Percentiles rank a stretch among this genome's conserved stretches.
phyloP scores from a whole-genome alignment of 2,329 filamentous ascomycete genomes.

The Leptographium galeiforme region DNA sequence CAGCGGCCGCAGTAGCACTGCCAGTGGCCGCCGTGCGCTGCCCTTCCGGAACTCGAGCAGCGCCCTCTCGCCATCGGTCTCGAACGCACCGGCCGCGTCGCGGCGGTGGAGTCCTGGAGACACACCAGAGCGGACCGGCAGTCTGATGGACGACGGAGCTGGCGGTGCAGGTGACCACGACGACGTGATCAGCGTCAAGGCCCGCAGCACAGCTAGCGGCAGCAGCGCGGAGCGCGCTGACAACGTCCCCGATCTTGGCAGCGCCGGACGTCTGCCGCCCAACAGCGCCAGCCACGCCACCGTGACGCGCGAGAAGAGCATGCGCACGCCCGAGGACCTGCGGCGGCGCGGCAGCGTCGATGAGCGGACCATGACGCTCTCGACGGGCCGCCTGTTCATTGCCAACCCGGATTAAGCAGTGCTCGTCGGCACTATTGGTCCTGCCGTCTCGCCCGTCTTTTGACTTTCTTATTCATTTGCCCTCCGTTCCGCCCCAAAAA shows the following conservation, averaged over 20 bases:
- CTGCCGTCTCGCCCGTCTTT: not conserved
- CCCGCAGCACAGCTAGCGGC: slow-evolving; percentile 38
- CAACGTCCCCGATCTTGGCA: slow-evolving; percentile 40
- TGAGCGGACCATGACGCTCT: slow-evolving; percentile 66
- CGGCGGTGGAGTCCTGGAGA: slow-evolving; percentile 38
- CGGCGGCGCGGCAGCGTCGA: slow-evolving; percentile 69
- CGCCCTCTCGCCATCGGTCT: slow-evolving; percentile 20
- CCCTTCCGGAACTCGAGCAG: slow-evolving; percentile 37
- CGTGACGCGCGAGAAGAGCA: slow-evolving; percentile 50
- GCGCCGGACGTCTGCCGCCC: slow-evolving; percentile 35
- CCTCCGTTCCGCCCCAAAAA: too few species aligned
- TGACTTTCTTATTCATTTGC: not conserved
- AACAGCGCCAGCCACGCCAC: slow-evolving; percentile 46
- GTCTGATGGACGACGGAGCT: slow-evolving; percentile 27
- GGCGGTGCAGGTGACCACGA: slow-evolving; percentile 16
- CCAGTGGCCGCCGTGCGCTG: slow-evolving; percentile 34
- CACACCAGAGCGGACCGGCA: slow-evolving; percentile 41
- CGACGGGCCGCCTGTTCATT: slow-evolving; percentile 62
- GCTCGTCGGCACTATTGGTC: not conserved
- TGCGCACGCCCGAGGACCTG: slow-evolving; percentile 58
- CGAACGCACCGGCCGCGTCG: slow-evolving; percentile 14
- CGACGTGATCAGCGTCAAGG: slow-evolving; percentile 31
- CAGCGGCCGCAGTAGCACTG: slow-evolving; percentile 58
- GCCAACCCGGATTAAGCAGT: slow-evolving; percentile 60
- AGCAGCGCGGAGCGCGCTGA: slow-evolving; percentile 50